Conservation (phyloP, 306 rosid species). For the Cicer arietinum region DNA sequence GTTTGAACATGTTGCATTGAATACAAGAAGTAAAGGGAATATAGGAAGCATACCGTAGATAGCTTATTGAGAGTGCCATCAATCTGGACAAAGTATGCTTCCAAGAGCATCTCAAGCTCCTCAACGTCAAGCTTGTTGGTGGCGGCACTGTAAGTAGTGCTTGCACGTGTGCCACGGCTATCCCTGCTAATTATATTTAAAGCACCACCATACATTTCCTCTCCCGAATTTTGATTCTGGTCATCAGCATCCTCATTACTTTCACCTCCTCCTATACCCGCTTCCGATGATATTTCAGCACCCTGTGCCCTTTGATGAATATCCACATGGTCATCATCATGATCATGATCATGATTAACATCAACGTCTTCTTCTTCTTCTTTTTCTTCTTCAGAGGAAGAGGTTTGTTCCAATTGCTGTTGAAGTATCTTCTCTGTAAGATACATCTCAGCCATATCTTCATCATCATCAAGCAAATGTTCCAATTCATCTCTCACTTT, state of each 20-base stretch:
- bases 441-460: slow-evolving; percentile 99
- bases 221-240: slow-evolving; percentile 35
- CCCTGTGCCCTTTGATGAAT: slow-evolving; percentile 38
- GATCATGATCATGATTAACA: slow-evolving; percentile 35
- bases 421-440: slow-evolving; percentile 77
- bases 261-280: slow-evolving; percentile 43
- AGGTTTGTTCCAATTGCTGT: slow-evolving; percentile 63
- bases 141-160: slow-evolving; percentile 65
- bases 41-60: slow-evolving; percentile 47
- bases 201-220: slow-evolving; percentile 51
- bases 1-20: neutral
- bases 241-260: slow-evolving; percentile 53
- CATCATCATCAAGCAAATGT: slow-evolving; percentile 93
- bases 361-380: neutral
- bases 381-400: slow-evolving; percentile 44
- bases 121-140: slow-evolving; percentile 91
- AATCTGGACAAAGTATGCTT: slow-evolving; percentile 95
- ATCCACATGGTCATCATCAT: slow-evolving; percentile 12
- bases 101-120: slow-evolving; percentile 99
- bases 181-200: slow-evolving; percentile 51
- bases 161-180: slow-evolving; percentile 75
- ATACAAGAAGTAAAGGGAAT: neutral
- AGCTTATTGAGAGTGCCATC: slow-evolving; percentile 87
- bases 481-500: slow-evolving; percentile 96
- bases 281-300: slow-evolving; percentile 66